Evolutionary conservation across 1,139 yeast genomes (phyloP).

Genomic region (Citeromyces siamensis): DNA sequence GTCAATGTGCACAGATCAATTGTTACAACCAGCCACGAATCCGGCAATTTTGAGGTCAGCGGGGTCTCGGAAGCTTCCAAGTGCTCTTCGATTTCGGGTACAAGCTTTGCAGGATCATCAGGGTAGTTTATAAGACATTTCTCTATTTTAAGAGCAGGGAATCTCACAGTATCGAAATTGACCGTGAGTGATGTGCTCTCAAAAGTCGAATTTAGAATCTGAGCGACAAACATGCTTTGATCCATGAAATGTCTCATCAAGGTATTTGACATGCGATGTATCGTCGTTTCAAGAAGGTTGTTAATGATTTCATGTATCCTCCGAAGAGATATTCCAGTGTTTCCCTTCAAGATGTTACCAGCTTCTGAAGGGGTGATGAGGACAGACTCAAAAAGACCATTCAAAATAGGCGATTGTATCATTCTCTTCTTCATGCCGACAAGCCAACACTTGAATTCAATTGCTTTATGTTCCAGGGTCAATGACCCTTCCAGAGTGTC

Average conservation of each 20-base stretch:
- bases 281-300: too few species aligned
- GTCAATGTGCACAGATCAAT: slow-evolving; percentile 49
- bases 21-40: slow-evolving; percentile 43
- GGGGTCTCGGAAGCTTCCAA: not conserved
- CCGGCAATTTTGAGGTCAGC: not conserved
- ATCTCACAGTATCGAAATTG: too few species aligned
- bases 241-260: too few species aligned
- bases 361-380: not conserved
- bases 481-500: too few species aligned
- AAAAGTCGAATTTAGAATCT: too few species aligned
- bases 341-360: too few species aligned
- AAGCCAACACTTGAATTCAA: not conserved
- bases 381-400: not conserved
- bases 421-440: not conserved
- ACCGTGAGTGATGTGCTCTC: too few species aligned
- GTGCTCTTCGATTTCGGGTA: not conserved
- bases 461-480: not conserved
- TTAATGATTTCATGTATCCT: too few species aligned
- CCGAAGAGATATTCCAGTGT: too few species aligned
- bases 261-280: too few species aligned
- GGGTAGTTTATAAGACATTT: not conserved
- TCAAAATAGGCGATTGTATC: not conserved
- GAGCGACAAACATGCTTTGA: too few species aligned
- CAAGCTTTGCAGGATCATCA: not conserved
- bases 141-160: not conserved